Conservation (phyloP, 2,329 filamentous ascomycete species). For the Talaromyces sp. region DNA sequence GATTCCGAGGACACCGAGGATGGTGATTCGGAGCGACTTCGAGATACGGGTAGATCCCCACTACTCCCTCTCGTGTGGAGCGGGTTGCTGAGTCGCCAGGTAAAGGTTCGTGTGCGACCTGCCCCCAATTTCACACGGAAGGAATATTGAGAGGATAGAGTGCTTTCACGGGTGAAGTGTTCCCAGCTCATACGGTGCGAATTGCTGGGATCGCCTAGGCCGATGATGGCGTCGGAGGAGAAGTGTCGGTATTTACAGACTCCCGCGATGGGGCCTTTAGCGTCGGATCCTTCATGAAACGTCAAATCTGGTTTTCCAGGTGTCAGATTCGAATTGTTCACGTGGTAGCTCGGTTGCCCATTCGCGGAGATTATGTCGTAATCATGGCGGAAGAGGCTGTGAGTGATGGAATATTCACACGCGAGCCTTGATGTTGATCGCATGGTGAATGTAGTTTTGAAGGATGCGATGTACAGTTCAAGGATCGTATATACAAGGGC, state of each 20-base stretch:
- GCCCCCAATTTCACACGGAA: conserved; percentile 29
- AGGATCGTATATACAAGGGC: no score
- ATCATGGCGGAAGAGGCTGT: conserved; percentile 23
- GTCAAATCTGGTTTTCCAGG: conserved; percentile 39
- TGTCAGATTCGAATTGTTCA: conserved; percentile 33
- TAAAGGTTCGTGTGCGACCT: conserved; percentile 12
- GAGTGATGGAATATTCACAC: conserved; percentile 28
- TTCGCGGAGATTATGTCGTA: conserved; percentile 26
- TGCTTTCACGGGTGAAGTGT: conserved; percentile 30
- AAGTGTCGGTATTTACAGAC: conserved; percentile 38
- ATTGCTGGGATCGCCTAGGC: conserved; percentile 33
- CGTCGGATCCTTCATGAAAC: conserved; percentile 32
- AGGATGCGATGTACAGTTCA: background rate
- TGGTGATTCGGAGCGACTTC: background rate
- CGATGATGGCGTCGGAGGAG: conserved; percentile 35
- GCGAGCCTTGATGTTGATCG: background rate
- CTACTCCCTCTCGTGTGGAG: background rate
- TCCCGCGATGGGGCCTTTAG: conserved; percentile 29
- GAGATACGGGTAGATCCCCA: background rate
- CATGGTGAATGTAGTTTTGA: background rate
- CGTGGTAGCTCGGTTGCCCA: conserved; percentile 25
- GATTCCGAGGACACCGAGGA: no score
- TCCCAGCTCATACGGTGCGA: conserved; percentile 32
- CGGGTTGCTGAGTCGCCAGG: conserved; percentile 20
- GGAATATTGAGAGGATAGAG: conserved; percentile 29